Evolutionary conservation across 148 eudicot species (phyloP), one percentile per base, ranked within the genome.

Genomic region (Pouteria glomerata): DNA sequence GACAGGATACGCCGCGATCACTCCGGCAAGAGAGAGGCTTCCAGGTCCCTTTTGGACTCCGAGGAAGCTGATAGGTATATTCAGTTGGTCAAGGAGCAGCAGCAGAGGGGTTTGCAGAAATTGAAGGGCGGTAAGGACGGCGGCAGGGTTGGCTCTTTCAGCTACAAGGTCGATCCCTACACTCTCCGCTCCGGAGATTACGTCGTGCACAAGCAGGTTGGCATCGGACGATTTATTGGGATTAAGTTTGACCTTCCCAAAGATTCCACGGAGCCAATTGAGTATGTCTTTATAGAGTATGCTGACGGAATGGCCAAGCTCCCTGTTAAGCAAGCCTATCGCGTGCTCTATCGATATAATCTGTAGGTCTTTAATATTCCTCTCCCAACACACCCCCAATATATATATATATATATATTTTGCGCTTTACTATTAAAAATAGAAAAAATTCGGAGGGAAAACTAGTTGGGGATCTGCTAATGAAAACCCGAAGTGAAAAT

Each of bases 241-340:
- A 89, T 94, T 73, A 91, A 89, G 64, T 86, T 73, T 68, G 96
- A 91, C 72, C 78, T 80, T 13, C 76, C 84, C 23, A 87, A 84
- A 68, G 83, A 71, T 44, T 76, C 80, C 8, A 37, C 77, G 0
- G 74, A 71, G 51, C 87, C 91, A 0, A 81, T 83, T 85, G 98
- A 94, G 84, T 91, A 85, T 77, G 96, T 91, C 21, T 94, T 91
- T 45, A 94, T 94, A 66, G 97, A 94, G 93, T 94, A 87, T 75
- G 90, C 91, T 63, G 98, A 94, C 83, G 97, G 93, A 23, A 89
- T 94, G 95, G 98, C 98, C 53, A 94, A 91, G 81, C 90, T 94
- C 29, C 98, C 98, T 26, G 83, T 89, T 71, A 80, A 81, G 73
- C 97, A 94, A 78, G 98, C 97, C 3, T 79, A 89, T 31, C 85